Percentiles rank a stretch among this genome's conserved stretches.
Evolutionary conservation across 495 filamentous ascomycete genomes (phyloP).

Genomic region (Letharia lupina): DNA sequence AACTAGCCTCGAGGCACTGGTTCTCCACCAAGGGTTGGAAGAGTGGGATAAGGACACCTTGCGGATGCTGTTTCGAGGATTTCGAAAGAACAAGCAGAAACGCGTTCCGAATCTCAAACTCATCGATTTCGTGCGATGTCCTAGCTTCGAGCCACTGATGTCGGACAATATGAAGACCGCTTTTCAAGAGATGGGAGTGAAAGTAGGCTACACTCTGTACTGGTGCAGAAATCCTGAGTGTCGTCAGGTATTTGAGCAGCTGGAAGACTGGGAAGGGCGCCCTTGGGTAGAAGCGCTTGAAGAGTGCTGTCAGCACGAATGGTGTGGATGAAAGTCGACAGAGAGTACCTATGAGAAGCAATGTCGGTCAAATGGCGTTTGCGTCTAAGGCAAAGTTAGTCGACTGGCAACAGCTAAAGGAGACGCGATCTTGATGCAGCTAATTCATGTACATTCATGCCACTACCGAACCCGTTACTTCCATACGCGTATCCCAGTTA

Average conservation of each 20-base stretch:
- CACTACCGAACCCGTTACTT: no score
- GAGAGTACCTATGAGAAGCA: no score
- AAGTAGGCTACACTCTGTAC: neutral
- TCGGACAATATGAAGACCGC: neutral
- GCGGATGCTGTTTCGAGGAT: neutral
- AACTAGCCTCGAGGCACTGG: neutral
- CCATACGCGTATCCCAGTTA: no score
- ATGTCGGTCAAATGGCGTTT: no score
- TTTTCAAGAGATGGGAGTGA: neutral
- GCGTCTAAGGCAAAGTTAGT: no score
- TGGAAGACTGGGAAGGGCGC: neutral
- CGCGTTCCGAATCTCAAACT: neutral
- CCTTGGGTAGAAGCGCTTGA: neutral
- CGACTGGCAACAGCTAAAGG: no score
- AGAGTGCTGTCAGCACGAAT: neutral
- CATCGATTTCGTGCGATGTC: neutral
- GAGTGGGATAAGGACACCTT: neutral
- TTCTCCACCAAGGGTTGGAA: neutral
- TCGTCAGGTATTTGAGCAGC: neutral
- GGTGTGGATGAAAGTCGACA: no score
- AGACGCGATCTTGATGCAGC: no score
- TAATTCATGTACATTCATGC: no score
- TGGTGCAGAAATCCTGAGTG: neutral
- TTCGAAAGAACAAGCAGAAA: neutral
- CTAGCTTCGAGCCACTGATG: neutral